Conservation (phyloP, 202 grass and related monocot genomes). For the Carex arenaria region DNA sequence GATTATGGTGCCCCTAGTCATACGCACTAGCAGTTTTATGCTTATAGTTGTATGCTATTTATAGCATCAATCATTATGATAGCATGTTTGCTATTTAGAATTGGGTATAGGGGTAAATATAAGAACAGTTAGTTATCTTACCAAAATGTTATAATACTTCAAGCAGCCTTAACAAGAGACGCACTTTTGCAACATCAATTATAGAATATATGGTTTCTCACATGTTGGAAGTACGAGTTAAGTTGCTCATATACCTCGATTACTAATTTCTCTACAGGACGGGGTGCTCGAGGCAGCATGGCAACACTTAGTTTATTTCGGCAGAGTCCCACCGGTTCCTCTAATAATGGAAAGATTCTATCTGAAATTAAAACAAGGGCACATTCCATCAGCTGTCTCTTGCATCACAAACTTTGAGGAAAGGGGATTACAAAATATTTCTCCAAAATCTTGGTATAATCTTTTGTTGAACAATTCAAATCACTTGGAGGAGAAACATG, state of each 20-base stretch:
- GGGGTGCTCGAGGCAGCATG: slow-evolving; percentile 60
- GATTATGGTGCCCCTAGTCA: neutral
- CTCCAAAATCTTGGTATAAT: slow-evolving; percentile 55
- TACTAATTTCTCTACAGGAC: slow-evolving; percentile 35
- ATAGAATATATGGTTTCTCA: neutral
- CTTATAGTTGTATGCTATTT: slow-evolving; percentile 14
- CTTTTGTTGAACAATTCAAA: slow-evolving; percentile 41
- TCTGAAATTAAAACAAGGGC: slow-evolving; percentile 64
- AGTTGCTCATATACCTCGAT: neutral
- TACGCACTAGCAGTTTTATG: slow-evolving; percentile 15
- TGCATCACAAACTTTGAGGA: slow-evolving; percentile 51
- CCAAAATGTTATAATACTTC: neutral
- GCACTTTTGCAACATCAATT: neutral
- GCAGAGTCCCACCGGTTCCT: slow-evolving; percentile 49
- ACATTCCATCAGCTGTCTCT: slow-evolving; percentile 38
- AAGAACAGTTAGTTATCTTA: neutral
- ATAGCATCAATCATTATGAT: slow-evolving; percentile 5
- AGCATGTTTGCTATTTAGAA: neutral
- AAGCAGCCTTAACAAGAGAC: neutral
- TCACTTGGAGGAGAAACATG: slow-evolving; percentile 38
- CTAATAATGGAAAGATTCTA: slow-evolving; percentile 91
- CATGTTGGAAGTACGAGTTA: slow-evolving; percentile 21
- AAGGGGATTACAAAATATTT: slow-evolving; percentile 44
- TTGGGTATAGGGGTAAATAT: neutral
- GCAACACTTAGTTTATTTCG: slow-evolving; percentile 47